These are phyloP conservation scores for Peronospora belbahrii DNA, from an alignment of 352 stramenopile genomes.

Conservation along the genomic window DNA sequence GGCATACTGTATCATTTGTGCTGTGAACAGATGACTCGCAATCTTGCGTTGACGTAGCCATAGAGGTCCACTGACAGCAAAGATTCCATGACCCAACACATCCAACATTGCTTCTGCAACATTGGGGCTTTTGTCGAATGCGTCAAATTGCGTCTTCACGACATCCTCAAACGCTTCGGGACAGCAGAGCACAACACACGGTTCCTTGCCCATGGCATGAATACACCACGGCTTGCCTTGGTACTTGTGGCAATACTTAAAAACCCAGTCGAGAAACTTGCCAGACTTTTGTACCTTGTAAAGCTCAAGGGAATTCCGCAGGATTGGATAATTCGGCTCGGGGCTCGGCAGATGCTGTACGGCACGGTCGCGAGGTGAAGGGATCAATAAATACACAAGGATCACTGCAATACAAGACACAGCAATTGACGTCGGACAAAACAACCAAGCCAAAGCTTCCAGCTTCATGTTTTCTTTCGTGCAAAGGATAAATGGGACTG, in stretches of 20 bases:
- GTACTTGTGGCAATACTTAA: slow-evolving; percentile 35
- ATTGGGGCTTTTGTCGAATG: slow-evolving; percentile 59
- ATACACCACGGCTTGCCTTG: slow-evolving; percentile 41
- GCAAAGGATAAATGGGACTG: not conserved
- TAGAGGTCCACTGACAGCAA: slow-evolving; percentile 48
- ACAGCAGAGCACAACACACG: slow-evolving; percentile 37
- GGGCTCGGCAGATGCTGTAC: slow-evolving; percentile 31
- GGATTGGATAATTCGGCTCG: slow-evolving; percentile 27
- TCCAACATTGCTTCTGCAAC: slow-evolving; percentile 36
- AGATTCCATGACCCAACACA: slow-evolving; percentile 78
- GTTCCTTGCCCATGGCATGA: slow-evolving; percentile 25
- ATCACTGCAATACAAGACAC: slow-evolving; percentile 18
- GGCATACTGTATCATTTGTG: slow-evolving; percentile 44
- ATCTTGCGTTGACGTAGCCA: slow-evolving; percentile 82
- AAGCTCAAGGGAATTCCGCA: slow-evolving; percentile 51
- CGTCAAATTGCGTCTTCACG: slow-evolving; percentile 61
- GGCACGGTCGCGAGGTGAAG: slow-evolving; percentile 20
- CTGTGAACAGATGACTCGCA: slow-evolving; percentile 86
- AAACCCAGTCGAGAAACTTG: slow-evolving; percentile 44
- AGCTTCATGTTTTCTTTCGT: slow-evolving; percentile 9
- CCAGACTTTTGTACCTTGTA: slow-evolving; percentile 28
- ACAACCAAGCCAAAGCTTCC: slow-evolving; percentile 5
- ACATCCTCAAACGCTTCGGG: slow-evolving; percentile 48
- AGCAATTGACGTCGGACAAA: slow-evolving; percentile 12
- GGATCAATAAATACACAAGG: slow-evolving; percentile 25